These are phyloP conservation scores for Capsella rubella DNA, from an alignment of 441 rosid species.

Conservation along the genomic window DNA sequence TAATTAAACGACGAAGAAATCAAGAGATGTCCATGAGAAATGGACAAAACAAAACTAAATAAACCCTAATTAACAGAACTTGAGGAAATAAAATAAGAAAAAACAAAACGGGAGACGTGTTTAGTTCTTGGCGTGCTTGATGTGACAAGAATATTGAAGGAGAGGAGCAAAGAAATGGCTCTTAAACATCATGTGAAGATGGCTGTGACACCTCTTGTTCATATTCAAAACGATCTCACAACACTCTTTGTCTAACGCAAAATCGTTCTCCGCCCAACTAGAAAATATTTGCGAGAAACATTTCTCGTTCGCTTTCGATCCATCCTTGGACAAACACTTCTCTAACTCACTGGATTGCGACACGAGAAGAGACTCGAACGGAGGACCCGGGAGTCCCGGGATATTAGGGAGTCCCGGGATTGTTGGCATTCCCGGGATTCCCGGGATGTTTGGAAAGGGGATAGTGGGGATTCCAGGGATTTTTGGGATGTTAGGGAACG, in stretches of 20 bases:
- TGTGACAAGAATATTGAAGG: slow-evolving; percentile 44
- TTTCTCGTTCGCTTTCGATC: slow-evolving; percentile 23
- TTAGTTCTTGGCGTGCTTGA: slow-evolving; percentile 38
- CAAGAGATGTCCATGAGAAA: slow-evolving; percentile 15
- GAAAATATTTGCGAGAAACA: slow-evolving; percentile 44
- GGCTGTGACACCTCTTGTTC: slow-evolving; percentile 31
- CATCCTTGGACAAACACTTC: slow-evolving; percentile 36
- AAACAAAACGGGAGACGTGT: slow-evolving; percentile 10
- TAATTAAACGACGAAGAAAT: slow-evolving; percentile 23
- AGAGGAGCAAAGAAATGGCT: slow-evolving; percentile 48
- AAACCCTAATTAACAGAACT: slow-evolving; percentile 11
- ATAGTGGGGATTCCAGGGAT: slow-evolving; percentile 25
- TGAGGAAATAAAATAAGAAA: background rate
- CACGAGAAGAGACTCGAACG: slow-evolving; percentile 32
- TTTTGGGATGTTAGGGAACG: slow-evolving; percentile 25
- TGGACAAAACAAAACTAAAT: slow-evolving; percentile 4
- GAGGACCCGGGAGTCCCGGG: slow-evolving; percentile 8
- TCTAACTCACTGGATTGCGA: slow-evolving; percentile 35
- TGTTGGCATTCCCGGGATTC: background rate
- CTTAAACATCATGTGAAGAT: slow-evolving; percentile 41
- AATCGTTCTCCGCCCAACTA: slow-evolving; percentile 43
- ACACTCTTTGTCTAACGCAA: slow-evolving; percentile 41
- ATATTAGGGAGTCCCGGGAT: slow-evolving; percentile 19
- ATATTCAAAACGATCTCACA: slow-evolving; percentile 39
- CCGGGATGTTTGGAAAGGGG: slow-evolving; percentile 12